Conservation (phyloP, 345 rosid species). For the Eucalyptus tenuipes region DNA sequence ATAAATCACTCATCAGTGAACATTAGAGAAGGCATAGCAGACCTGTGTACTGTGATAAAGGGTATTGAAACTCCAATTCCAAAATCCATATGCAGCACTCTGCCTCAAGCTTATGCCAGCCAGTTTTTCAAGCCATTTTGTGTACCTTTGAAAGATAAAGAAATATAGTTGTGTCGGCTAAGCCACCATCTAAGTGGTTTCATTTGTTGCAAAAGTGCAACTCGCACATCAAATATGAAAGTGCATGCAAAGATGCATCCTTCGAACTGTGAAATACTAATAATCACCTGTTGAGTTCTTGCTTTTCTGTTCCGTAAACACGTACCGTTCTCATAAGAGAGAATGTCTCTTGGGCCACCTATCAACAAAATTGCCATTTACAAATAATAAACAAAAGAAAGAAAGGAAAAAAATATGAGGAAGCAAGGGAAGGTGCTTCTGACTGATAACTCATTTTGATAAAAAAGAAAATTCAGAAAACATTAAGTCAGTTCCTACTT, state of each 20-base stretch:
- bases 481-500: constrained; percentile 31
- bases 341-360: constrained; percentile 98
- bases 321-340: constrained; percentile 97
- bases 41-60: constrained; percentile 97
- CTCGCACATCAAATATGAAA: not conserved
- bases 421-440: not conserved
- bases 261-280: not conserved
- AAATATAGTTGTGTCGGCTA: not conserved
- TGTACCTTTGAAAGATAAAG: constrained; percentile 39
- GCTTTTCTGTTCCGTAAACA: constrained; percentile 87
- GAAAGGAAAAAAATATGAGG: not conserved
- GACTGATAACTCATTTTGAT: not conserved
- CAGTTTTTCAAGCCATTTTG: constrained; percentile 64
- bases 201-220: not conserved
- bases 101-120: constrained; percentile 83
- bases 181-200: not conserved
- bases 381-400: not conserved
- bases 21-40: not conserved
- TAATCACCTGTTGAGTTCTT: constrained; percentile 57
- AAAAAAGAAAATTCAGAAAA: not conserved
- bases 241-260: not conserved
- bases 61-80: constrained; percentile 83
- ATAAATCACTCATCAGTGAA: not conserved
- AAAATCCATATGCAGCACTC: constrained; percentile 95
- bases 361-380: not conserved